These are phyloP conservation scores for Pichiaceae sp. DNA, from an alignment of 1,139 yeast species.

Conservation along the genomic window DNA sequence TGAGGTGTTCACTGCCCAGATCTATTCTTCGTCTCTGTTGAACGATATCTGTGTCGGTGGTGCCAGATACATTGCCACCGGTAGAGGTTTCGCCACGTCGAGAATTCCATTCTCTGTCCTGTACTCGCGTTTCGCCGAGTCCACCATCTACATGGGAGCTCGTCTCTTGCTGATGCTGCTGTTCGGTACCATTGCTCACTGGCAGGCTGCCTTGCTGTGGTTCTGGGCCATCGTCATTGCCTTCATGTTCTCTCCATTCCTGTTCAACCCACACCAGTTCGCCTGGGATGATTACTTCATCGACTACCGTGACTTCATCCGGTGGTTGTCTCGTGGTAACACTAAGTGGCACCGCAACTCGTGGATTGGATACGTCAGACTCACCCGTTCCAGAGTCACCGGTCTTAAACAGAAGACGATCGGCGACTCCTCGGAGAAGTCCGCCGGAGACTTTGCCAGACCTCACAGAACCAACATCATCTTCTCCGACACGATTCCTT, in stretches of 20 bases:
- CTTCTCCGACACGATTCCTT: slow-evolving; percentile 82
- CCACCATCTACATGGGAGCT: slow-evolving; percentile 94
- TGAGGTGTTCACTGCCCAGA: slow-evolving; percentile 98
- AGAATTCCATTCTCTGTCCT: slow-evolving; percentile 95
- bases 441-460: slow-evolving; percentile 90
- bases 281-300: slow-evolving; percentile 98
- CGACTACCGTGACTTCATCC: slow-evolving; percentile 95
- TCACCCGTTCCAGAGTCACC: slow-evolving; percentile 92
- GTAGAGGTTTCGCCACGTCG: slow-evolving; percentile 98
- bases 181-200: slow-evolving; percentile 86
- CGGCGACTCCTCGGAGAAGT: slow-evolving; percentile 86
- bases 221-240: slow-evolving; percentile 96
- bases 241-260: slow-evolving; percentile 85
- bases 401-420: slow-evolving; percentile 93
- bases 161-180: slow-evolving; percentile 82
- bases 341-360: slow-evolving; percentile 98
- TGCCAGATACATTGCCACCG: slow-evolving; percentile 97
- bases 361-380: slow-evolving; percentile 96
- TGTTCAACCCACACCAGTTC: slow-evolving; percentile 98
- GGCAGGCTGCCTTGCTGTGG: slow-evolving; percentile 98
- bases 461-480: slow-evolving; percentile 85
- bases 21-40: slow-evolving; percentile 83
- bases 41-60: slow-evolving; percentile 98
- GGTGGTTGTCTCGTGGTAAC: slow-evolving; percentile 99
- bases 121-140: slow-evolving; percentile 94